Base-by-base conservation (phyloP, 1,284 basidiomycete species). In the Pseudozyma thailandica region DNA sequence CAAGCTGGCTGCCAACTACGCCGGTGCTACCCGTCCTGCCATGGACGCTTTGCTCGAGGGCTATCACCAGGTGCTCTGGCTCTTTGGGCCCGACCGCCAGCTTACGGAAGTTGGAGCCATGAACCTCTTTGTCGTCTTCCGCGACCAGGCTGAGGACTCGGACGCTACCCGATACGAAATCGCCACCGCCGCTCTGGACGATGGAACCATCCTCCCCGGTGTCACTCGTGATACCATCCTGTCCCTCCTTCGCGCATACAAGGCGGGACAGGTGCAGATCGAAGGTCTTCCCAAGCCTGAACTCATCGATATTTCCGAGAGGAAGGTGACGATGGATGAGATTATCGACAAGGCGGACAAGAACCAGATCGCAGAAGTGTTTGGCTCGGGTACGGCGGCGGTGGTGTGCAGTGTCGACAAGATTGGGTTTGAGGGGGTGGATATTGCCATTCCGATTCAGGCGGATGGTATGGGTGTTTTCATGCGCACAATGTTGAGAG, bases 151-250 rank as follows among this genome's bases (percentile, higher is more conserved):
- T 6, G 13, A 43, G 2, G 69, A 66, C 21, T 25, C 23, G n/a
- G 58, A 62, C 1, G 21, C 28, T 5, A 53, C 62, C 12, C 38
- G 42, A 5, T 72, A 72, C 62, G 50, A 69, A 38, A 28, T 75
- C 21, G 65, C 62, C 43, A 95, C 94, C 0, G 68, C 72, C 8
- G 53, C 57, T 13, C 55, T 74, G 13, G 62, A 66, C 20, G 72
- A 92, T 77, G 93, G 94, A 52, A 90, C 63, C 39, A 93, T 98
- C 79, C 89, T 98, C n/a, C 94, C 95, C n/a, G 95, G 95, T 66
- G 90, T 98, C 25, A 97, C 94, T 4, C 91, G 95, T 68, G 93
- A 97, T 84, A 60, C 63, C 8, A 90, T 95, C 38, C 88, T 98
- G 41, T 80, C 87, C 9, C 89, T 98, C 48, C 50, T 68, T 6